Conservation (phyloP, 345 rosid genomes). For the Garcia nutans region DNA sequence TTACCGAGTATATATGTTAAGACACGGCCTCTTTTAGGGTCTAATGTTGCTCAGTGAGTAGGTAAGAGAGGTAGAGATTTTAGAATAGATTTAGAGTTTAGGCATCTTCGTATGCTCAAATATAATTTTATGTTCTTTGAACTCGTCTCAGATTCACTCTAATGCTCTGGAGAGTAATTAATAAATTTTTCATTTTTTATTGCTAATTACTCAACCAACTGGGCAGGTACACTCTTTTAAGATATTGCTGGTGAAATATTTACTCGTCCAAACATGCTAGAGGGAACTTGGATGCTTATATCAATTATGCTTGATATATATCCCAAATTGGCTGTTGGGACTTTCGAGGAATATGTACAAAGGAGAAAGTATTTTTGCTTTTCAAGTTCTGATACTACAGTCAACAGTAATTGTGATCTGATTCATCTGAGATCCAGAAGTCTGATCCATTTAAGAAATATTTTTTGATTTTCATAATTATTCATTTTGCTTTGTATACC, state of each 20-base stretch:
- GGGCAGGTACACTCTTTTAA: neutral
- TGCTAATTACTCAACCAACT: slow-evolving; percentile 12
- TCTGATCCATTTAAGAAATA: neutral
- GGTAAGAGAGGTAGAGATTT: neutral
- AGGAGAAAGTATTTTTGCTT: neutral
- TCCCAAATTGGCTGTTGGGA: neutral
- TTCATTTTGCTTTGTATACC: neutral
- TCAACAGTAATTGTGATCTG: neutral
- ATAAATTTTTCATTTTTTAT: neutral
- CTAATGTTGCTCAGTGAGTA: neutral
- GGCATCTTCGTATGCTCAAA: neutral
- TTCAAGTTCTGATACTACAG: neutral
- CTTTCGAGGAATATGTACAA: neutral
- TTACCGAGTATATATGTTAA: neutral
- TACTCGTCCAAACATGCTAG: neutral
- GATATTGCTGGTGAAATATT: slow-evolving; percentile 1
- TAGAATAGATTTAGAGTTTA: neutral
- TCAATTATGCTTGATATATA: neutral
- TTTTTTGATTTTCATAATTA: neutral
- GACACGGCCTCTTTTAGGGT: neutral
- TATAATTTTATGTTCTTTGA: neutral
- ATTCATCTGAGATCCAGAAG: neutral
- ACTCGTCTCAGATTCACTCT: neutral
- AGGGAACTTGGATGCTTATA: neutral
- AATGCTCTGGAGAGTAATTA: neutral